phyloP scores from a whole-genome alignment of 106 monocot genomes.

The Xerophyta viscosa region DNA sequence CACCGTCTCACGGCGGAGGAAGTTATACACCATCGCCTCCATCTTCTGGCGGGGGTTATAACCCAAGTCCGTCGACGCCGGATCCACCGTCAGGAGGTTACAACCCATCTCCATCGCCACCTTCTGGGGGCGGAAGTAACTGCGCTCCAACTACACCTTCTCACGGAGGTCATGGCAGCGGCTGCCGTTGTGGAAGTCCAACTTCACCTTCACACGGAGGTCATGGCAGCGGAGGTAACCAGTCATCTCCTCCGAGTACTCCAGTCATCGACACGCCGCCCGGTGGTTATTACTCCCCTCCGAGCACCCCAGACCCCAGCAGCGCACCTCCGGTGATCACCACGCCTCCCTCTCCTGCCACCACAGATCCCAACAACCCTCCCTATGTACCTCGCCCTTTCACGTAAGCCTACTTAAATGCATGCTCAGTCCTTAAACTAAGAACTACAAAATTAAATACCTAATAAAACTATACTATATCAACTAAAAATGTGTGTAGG shows the following conservation, averaged over 20 bases:
- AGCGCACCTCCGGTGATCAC: slow-evolving; percentile 10
- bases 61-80: slow-evolving; percentile 13
- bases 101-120: not conserved
- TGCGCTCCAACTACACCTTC: not conserved
- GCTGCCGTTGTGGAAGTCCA: not conserved
- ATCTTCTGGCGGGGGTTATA: slow-evolving; percentile 5
- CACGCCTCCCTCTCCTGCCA: slow-evolving; percentile 21
- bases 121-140: not conserved
- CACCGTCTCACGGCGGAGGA: slow-evolving; percentile 19
- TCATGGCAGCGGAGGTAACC: slow-evolving; percentile 1
- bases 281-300: too few species aligned
- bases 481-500: too few species aligned
- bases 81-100: too few species aligned
- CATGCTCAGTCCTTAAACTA: too few species aligned
- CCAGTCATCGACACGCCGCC: too few species aligned
- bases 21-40: too few species aligned
- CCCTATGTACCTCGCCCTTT: slow-evolving; percentile 33
- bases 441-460: too few species aligned
- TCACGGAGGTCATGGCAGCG: not conserved
- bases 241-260: not conserved
- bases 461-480: too few species aligned
- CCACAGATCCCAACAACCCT: slow-evolving; percentile 19
- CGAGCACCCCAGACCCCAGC: too few species aligned
- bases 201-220: not conserved
- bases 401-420: slow-evolving; percentile 28